Base-by-base conservation (phyloP, 768 basidiomycete species). In the Mycena crocata region DNA sequence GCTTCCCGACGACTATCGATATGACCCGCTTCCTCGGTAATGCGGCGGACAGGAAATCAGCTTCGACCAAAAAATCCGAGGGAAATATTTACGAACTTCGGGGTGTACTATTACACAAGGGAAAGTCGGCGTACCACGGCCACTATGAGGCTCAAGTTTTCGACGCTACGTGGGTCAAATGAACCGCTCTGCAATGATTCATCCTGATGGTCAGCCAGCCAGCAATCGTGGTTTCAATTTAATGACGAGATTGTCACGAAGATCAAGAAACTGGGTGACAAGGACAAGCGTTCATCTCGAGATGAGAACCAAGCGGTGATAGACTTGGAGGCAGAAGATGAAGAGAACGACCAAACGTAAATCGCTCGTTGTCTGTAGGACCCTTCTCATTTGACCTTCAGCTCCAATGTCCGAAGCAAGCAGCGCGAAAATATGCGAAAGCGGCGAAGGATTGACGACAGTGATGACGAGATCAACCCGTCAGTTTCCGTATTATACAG, bases 61-160 rank as follows among this genome's bases (percentile, higher is more conserved):
- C 66, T 54, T 24, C 60, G 0, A 19, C 48, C 15, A 44, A 46
- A 12, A 56, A 71, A 19, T 55, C 62, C 26, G 70, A 73, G 4
- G 67, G 76, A 28, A 78, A 83, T 46, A 65, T 86, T n/a, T 99
- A 98, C 72, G 92, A 96, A 56, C 79, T 99, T 52, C 86, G 90
- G 56, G 96, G 93, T 4, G 88, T 98, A 13, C 80, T 99, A 14
- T 77, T 95, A 63, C 97, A 99, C 80, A 94, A 94, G 74, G 97
- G 97, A 6, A 72, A 86, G n/a, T 96, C 93, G 76, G 97, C 96
- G 34, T 93, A 98, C 80, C 90, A 93, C 69, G 94, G 94, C 5
- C 93, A 95, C 75, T 95, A 96, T 73, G 92, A 93, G 76, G 93
- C 92, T 17, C 92, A 94, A 73, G 92, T 94, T 23, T 89, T 89